phyloP scores from a whole-genome alignment of 805 yeast species.

The Priceomyces medius region DNA sequence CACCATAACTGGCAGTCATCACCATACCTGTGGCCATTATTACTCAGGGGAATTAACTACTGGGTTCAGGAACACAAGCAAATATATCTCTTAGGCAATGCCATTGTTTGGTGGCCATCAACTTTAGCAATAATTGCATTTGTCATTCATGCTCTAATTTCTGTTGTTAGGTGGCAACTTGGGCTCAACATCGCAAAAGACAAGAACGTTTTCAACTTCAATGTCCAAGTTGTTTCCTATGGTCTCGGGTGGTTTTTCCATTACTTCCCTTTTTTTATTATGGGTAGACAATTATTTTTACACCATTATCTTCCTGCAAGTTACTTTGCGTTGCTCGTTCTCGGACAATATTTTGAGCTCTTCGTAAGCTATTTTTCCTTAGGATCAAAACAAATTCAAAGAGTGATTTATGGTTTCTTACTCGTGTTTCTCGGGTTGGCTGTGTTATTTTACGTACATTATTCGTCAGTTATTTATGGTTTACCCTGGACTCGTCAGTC shows the following conservation, averaged over 20 bases:
- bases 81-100: slow-evolving; percentile 74
- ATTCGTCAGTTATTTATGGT: slow-evolving; percentile 78
- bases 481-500: slow-evolving; percentile 69
- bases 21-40: slow-evolving; percentile 74
- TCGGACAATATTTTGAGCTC: slow-evolving; percentile 67
- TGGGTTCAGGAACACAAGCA: slow-evolving; percentile 64
- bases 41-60: slow-evolving; percentile 77
- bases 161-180: slow-evolving; percentile 62
- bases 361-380: slow-evolving; percentile 40
- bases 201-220: slow-evolving; percentile 61
- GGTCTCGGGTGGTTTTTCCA: slow-evolving; percentile 71
- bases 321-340: slow-evolving; percentile 78
- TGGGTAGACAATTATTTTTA: slow-evolving; percentile 90
- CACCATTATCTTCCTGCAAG: slow-evolving; percentile 94
- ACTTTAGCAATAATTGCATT: slow-evolving; percentile 54
- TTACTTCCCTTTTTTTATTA: slow-evolving; percentile 72
- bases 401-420: slow-evolving; percentile 45
- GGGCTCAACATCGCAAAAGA: slow-evolving; percentile 44
- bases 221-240: slow-evolving; percentile 60
- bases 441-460: slow-evolving; percentile 54
- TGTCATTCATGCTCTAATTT: slow-evolving; percentile 45
- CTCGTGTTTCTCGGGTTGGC: slow-evolving; percentile 49
- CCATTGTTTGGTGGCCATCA: slow-evolving; percentile 76
- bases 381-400: slow-evolving; percentile 40
- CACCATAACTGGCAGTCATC: slow-evolving; percentile 70